Base-by-base conservation (phyloP, 2,329 filamentous ascomycete genomes). In the Immersiporthe knoxdaviesiana region DNA sequence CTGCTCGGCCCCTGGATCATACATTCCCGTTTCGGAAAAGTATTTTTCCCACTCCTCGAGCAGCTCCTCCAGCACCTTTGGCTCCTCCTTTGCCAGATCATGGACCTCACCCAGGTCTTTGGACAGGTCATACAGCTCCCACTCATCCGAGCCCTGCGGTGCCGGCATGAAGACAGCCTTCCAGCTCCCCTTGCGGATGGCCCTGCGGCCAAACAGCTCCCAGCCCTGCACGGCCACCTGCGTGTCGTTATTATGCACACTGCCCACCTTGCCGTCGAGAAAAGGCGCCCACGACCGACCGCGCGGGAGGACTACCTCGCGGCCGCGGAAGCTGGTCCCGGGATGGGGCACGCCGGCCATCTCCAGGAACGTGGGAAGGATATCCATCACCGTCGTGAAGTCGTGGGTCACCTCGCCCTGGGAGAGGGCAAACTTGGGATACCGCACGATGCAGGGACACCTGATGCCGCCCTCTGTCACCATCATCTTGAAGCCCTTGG, bases 311-410 rank as follows among this genome's bases (percentile, higher is more conserved):
- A 77, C 78, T 11, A 80, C 72, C 44, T 79, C 74, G 35, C 78
- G 75, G 18, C 78, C 78, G 60, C 76, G 74, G 72, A 78, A 89
- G 1, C 75, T 81, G 0, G 85, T 85, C 1, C 84, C 84, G 0
- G 87, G 87, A 72, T 88, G 86, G 52, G 78, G 73, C 54, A 83
- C 74, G 30, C 81, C 81, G 1, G 82, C 82, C 75, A 84, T 79
- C 8, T 84, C 82, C 44, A 84, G 78, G 44, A 84, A 77, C 1
- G 83, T 83, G 0, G 83, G 84, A 2, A 83, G 78, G 2, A 85
- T 78, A 69, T 85, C 83, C 83, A 85, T 85, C 50, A 85, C 83
- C 0, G 83, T 85, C 3, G 84, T 81, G 76, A 87, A 87, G 58
- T 81, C 77, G 74, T 82, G 78, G 2, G 82, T 82, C 70, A 86